These are phyloP conservation scores for Peronosclerospora sorghi DNA, from an alignment of 352 stramenopile genomes.

Conservation along the genomic window DNA sequence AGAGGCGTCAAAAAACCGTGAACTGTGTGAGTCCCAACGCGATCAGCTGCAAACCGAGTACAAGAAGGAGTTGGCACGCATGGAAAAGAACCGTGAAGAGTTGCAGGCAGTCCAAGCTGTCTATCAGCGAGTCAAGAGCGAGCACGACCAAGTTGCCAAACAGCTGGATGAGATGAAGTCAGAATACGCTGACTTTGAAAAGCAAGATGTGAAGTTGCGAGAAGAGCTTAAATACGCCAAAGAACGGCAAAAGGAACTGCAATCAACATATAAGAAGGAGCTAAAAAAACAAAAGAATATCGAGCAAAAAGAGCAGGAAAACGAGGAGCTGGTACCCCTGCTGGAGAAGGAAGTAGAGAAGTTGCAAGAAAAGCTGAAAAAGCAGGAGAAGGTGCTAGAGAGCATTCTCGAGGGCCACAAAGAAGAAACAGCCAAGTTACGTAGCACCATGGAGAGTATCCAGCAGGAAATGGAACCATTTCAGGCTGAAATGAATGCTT, in stretches of 20 bases:
- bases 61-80: slow-evolving; percentile 53
- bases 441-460: no score
- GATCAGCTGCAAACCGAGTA: slow-evolving; percentile 70
- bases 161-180: slow-evolving; percentile 88
- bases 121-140: slow-evolving; percentile 64
- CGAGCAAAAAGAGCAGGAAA: no score
- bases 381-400: slow-evolving; percentile 86
- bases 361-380: slow-evolving; percentile 91
- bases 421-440: no score
- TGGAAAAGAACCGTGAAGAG: slow-evolving; percentile 72
- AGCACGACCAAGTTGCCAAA: slow-evolving; percentile 77
- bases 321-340: no score
- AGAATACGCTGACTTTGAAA: slow-evolving; percentile 92
- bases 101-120: slow-evolving; percentile 81
- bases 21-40: no score
- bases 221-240: no score
- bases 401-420: slow-evolving; percentile 66
- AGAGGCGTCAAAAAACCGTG: slow-evolving; percentile 67
- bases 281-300: slow-evolving; percentile 92
- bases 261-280: slow-evolving; percentile 91
- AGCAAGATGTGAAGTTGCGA: no score
- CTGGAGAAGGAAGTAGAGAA: no score
- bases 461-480: no score
- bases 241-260: no score
- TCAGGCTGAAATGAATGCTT: no score